A percentile compares a stretch with the other conserved stretches of the same genome.
Conservation (phyloP, 208 protist species). For the Acanthamoeba sp. region DNA sequence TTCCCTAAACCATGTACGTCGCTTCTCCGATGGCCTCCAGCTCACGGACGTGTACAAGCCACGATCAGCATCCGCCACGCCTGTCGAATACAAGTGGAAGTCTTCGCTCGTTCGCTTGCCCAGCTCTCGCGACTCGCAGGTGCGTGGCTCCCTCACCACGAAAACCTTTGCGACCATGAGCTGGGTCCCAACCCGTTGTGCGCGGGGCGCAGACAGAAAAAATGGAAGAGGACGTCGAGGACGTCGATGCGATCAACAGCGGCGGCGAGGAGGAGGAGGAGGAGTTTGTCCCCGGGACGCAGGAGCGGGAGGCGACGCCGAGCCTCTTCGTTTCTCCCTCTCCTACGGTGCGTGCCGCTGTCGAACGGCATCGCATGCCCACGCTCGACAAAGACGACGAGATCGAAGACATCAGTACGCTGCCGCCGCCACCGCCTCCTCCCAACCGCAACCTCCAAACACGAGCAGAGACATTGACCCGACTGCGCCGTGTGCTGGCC, state of each 20-base stretch:
- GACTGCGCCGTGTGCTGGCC: background rate
- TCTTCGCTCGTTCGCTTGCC: constrained; percentile 12
- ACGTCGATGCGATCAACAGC: constrained; percentile 5
- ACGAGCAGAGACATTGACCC: background rate
- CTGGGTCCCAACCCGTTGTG: too few relatives aligned
- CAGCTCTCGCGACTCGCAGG: background rate
- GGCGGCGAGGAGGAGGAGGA: background rate
- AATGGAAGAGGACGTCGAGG: constrained; percentile 2
- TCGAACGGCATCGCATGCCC: background rate
- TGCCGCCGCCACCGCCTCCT: background rate
- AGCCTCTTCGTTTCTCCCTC: background rate
- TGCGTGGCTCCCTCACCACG: too few relatives aligned
- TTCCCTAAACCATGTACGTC: background rate
- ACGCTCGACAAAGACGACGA: background rate
- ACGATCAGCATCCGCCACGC: background rate
- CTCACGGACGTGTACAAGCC: background rate
- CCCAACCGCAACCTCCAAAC: background rate
- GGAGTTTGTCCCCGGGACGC: constrained; percentile 42
- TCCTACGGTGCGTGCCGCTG: background rate
- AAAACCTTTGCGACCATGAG: too few relatives aligned
- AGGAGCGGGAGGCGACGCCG: constrained; percentile 3
- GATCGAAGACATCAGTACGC: constrained; percentile 44
- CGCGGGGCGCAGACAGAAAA: background rate
- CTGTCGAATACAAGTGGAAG: constrained; percentile 27
- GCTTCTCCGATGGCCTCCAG: background rate